These are phyloP conservation scores for Teunomyces funiuensis DNA, from an alignment of 805 yeast species.

Conservation along the genomic window DNA sequence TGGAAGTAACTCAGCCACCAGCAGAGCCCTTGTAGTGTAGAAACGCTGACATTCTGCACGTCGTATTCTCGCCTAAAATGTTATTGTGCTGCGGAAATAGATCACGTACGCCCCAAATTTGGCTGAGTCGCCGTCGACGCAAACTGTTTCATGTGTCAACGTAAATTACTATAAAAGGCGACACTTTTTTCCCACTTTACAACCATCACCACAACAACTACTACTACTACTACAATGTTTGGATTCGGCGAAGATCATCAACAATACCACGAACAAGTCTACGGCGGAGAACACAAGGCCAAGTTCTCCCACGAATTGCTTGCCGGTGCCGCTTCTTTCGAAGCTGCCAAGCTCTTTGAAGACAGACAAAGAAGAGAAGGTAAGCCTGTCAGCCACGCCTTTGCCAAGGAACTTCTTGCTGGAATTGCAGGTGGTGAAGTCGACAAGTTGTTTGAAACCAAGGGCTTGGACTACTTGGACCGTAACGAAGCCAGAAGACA, in stretches of 20 bases:
- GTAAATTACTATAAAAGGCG: not conserved
- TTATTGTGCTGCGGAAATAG: too few relatives aligned
- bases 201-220: not conserved
- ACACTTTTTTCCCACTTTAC: not conserved
- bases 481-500: constrained; percentile 22
- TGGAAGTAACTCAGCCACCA: too few relatives aligned
- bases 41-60: too few relatives aligned
- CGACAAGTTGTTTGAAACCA: constrained; percentile 34
- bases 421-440: constrained; percentile 34
- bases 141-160: too few relatives aligned
- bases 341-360: constrained; percentile 30
- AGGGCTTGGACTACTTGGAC: constrained; percentile 34
- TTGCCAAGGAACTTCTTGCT: constrained; percentile 29
- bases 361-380: constrained; percentile 33
- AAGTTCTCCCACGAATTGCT: constrained; percentile 31
- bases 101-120: too few relatives aligned
- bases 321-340: constrained; percentile 36
- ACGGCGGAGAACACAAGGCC: constrained; percentile 30
- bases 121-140: too few relatives aligned
- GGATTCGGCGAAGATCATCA: constrained; percentile 23
- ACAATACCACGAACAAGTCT: constrained; percentile 23
- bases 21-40: too few relatives aligned
- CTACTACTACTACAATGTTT: constrained; percentile 17
- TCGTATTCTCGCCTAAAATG: too few relatives aligned
- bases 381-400: constrained; percentile 29